These are phyloP conservation scores for Candida vartiovaarae DNA, from an alignment of 805 yeast species.

Conservation along the genomic window DNA sequence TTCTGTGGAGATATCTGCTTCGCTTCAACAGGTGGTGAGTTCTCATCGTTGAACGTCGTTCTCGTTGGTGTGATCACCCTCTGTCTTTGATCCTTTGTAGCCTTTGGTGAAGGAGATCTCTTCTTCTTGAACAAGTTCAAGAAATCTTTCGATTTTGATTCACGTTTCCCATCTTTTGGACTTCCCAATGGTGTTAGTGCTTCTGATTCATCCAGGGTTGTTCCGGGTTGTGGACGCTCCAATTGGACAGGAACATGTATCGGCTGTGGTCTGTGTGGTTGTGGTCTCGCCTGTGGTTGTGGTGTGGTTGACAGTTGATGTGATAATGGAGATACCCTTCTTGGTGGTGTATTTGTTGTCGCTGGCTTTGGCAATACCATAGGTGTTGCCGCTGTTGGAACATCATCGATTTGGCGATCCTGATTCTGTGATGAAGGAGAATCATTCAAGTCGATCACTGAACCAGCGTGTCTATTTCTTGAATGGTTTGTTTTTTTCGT, in stretches of 20 bases:
- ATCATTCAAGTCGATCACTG: constrained; percentile 14
- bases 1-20: constrained; percentile 2
- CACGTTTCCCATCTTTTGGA: constrained; percentile 5
- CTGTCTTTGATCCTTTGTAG: constrained; percentile 6
- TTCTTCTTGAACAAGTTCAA: constrained; percentile 23
- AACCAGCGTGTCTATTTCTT: constrained; percentile 29
- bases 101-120: constrained; percentile 18
- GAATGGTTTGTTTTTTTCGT: constrained; percentile 24
- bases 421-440: background rate
- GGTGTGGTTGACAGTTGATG: constrained; percentile 1
- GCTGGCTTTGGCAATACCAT: constrained; percentile 1
- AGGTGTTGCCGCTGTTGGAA: background rate
- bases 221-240: background rate
- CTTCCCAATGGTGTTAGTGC: constrained; percentile 5
- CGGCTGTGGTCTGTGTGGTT: constrained; percentile 1
- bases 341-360: background rate
- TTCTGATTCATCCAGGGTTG: constrained; percentile 4
- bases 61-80: constrained; percentile 5
- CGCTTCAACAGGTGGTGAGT: background rate
- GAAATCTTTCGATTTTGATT: constrained; percentile 21
- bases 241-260: background rate
- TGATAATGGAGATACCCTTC: constrained; percentile 12
- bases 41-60: constrained; percentile 11
- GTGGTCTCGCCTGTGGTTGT: constrained; percentile 1
- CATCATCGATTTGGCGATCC: background rate